phyloP scores from a whole-genome alignment of 495 filamentous ascomycete species.

The Neurospora discreta region DNA sequence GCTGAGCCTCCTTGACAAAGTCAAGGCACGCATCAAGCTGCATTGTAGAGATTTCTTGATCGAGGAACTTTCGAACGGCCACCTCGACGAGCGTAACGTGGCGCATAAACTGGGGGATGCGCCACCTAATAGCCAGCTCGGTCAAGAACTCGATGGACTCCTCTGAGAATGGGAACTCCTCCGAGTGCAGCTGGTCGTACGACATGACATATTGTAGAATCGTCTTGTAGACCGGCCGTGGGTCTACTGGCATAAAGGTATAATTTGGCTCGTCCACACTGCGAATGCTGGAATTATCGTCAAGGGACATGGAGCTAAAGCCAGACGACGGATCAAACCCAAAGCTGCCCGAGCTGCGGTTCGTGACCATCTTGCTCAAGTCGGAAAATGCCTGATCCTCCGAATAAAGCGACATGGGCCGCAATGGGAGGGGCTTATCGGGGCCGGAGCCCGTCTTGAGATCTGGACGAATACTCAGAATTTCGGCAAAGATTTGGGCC shows the following conservation, averaged over 20 bases:
- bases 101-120: slow-evolving; percentile 73
- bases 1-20: slow-evolving; percentile 59
- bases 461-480: slow-evolving; percentile 77
- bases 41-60: slow-evolving; percentile 70
- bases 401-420: slow-evolving; percentile 25
- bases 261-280: slow-evolving; percentile 48
- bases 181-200: slow-evolving; percentile 41
- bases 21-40: slow-evolving; percentile 76
- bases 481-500: slow-evolving; percentile 84
- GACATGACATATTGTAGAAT: slow-evolving; percentile 66
- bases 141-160: slow-evolving; percentile 72
- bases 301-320: slow-evolving; percentile 57
- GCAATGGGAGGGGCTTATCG: slow-evolving; percentile 38
- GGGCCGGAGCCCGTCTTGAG: slow-evolving; percentile 49
- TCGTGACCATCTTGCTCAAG: slow-evolving; percentile 40
- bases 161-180: slow-evolving; percentile 61
- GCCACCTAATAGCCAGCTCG: slow-evolving; percentile 81
- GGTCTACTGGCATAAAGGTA: slow-evolving; percentile 81
- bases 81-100: slow-evolving; percentile 79
- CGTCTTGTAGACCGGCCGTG: slow-evolving; percentile 66
- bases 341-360: slow-evolving; percentile 36
- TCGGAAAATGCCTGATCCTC: slow-evolving; percentile 48
- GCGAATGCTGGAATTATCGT: slow-evolving; percentile 42
- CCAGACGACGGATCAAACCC: slow-evolving; percentile 69
- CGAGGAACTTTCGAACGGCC: slow-evolving; percentile 69